A percentile compares a stretch with the other conserved stretches of the same genome.
Evolutionary conservation across 768 basidiomycete genomes (phyloP).

Genomic region (Pisolithus sp.): DNA sequence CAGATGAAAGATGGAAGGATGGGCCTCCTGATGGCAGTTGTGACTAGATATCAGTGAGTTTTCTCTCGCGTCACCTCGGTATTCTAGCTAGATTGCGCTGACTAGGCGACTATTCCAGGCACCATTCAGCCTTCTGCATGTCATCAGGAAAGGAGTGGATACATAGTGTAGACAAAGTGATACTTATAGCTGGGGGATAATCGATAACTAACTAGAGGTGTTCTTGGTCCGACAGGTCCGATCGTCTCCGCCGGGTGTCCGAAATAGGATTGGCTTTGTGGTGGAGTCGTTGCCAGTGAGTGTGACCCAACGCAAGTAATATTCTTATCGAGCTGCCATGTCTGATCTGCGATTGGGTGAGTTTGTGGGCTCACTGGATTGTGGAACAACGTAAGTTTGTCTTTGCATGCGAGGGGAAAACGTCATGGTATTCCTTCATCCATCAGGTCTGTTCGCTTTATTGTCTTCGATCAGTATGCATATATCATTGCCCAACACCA

Average conservation of each 20-base stretch:
- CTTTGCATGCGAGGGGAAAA: background rate
- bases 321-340: slow-evolving; percentile 19
- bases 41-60: slow-evolving; percentile 43
- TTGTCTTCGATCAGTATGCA: slow-evolving; percentile 83
- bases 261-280: no score
- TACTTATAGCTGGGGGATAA: no score
- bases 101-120: no score
- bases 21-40: slow-evolving; percentile 85
- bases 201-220: no score
- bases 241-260: background rate
- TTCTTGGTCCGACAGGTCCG: background rate
- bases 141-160: background rate
- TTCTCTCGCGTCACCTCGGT: background rate
- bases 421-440: background rate
- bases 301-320: background rate
- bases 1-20: slow-evolving; percentile 89
- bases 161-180: background rate
- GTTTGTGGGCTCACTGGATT: slow-evolving; percentile 90
- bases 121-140: no score
- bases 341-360: slow-evolving; percentile 52
- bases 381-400: slow-evolving; percentile 81
- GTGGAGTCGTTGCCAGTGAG: no score
- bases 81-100: background rate
- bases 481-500: slow-evolving; percentile 87
- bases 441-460: slow-evolving; percentile 80